Percentiles rank a stretch among this genome's conserved stretches.
These are phyloP conservation scores for Plasmodium coatneyi DNA, from an alignment of 169 alveolate species.

Conservation along the genomic window DNA sequence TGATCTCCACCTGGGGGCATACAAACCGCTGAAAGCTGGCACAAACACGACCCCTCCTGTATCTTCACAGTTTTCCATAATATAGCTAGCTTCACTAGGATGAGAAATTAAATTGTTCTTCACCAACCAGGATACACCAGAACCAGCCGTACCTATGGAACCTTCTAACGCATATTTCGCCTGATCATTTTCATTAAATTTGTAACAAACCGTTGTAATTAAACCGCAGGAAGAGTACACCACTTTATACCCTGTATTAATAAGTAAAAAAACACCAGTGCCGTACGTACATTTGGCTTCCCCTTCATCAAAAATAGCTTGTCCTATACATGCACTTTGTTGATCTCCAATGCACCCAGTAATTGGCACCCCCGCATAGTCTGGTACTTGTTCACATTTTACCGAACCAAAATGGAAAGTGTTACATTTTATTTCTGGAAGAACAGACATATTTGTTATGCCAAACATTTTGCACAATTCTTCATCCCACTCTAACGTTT, in stretches of 20 bases:
- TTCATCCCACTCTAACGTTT: constrained; percentile 89
- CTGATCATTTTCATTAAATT: constrained; percentile 81
- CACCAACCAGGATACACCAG: constrained; percentile 91
- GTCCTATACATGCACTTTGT: constrained; percentile 94
- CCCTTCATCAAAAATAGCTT: constrained; percentile 85
- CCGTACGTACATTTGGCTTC: constrained; percentile 94
- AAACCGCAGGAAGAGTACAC: constrained; percentile 89
- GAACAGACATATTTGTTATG: constrained; percentile 74
- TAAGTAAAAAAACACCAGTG: constrained; percentile 94
- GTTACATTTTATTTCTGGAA: constrained; percentile 82
- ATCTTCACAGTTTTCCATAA: constrained; percentile 80
- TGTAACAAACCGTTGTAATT: constrained; percentile 92
- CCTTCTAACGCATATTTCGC: constrained; percentile 94
- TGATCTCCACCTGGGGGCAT: constrained; percentile 96
- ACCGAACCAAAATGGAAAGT: constrained; percentile 83
- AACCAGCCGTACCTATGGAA: constrained; percentile 95
- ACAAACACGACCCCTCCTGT: constrained; percentile 93
- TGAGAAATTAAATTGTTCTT: constrained; percentile 80
- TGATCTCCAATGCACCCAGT: constrained; percentile 94
- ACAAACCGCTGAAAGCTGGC: constrained; percentile 95
- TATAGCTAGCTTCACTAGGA: constrained; percentile 83
- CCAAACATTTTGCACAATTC: constrained; percentile 85
- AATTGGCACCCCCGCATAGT: constrained; percentile 85
- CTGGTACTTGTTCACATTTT: constrained; percentile 73
- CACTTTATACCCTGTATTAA: constrained; percentile 90